Conservation (phyloP, 2,329 filamentous ascomycete species). For the Cordyceps cicadae region DNA sequence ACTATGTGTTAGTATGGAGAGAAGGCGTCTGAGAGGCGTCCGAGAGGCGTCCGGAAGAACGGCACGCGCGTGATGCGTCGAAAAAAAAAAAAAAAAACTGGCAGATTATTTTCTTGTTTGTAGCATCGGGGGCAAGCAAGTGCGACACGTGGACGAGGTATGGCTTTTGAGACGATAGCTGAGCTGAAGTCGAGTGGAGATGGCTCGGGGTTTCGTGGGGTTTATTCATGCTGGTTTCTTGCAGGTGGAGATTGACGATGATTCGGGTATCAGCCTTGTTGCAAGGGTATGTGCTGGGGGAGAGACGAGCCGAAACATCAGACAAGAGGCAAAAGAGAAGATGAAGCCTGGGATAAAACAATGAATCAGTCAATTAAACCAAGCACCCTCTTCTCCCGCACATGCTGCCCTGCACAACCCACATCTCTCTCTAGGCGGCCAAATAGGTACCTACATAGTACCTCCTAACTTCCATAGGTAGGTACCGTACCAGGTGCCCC, state of each 20-base stretch:
- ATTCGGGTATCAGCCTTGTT: too few species aligned
- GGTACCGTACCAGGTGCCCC: too few species aligned
- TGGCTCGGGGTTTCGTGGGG: background rate
- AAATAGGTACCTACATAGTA: too few species aligned
- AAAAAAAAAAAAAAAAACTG: slow-evolving; percentile 4
- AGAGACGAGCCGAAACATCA: too few species aligned
- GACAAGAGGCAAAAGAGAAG: too few species aligned
- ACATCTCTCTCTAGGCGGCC: background rate
- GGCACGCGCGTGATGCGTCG: background rate
- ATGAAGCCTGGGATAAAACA: too few species aligned
- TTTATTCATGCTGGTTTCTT: background rate
- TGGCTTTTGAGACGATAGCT: background rate
- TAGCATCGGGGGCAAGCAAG: background rate
- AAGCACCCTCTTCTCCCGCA: background rate
- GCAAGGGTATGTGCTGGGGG: too few species aligned
- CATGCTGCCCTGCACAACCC: background rate
- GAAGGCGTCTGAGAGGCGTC: too few species aligned
- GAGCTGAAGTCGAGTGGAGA: background rate
- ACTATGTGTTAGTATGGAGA: too few species aligned
- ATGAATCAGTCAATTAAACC: background rate
- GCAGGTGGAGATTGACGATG: too few species aligned
- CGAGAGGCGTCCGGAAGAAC: background rate
- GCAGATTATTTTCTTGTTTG: background rate
- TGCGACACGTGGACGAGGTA: background rate
- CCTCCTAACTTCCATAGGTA: too few species aligned